These are phyloP conservation scores for Sordariomycetes sp. DNA, from an alignment of 2,329 filamentous ascomycete genomes.

Conservation along the genomic window DNA sequence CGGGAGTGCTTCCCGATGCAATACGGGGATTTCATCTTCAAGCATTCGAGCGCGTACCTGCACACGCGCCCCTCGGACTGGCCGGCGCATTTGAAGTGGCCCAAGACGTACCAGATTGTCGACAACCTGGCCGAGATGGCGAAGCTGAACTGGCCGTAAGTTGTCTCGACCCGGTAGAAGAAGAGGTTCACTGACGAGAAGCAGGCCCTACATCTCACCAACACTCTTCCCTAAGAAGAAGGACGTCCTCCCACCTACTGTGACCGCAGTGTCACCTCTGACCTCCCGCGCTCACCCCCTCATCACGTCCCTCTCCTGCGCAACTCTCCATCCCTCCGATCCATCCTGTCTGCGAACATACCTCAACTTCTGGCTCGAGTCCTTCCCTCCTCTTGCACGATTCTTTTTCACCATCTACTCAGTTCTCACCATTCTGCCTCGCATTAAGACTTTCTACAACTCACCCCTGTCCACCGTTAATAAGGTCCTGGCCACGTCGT, in stretches of 20 bases:
- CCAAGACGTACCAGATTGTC: constrained; percentile 63
- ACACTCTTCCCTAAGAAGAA: constrained; percentile 72
- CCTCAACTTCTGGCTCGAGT: constrained; percentile 75
- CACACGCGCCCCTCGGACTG: constrained; percentile 62
- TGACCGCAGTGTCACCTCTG: constrained; percentile 65
- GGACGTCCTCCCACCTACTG: constrained; percentile 52
- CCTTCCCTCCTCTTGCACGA: constrained; percentile 70
- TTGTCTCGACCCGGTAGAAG: constrained; percentile 10
- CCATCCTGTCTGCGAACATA: constrained; percentile 85
- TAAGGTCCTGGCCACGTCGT: constrained; percentile 54
- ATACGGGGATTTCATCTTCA: constrained; percentile 48
- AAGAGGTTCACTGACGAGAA: constrained; percentile 4
- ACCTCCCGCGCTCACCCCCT: constrained; percentile 80
- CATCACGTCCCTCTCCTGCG: constrained; percentile 79
- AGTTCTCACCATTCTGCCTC: constrained; percentile 56
- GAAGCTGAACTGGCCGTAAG: constrained; percentile 72
- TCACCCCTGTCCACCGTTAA: constrained; percentile 61
- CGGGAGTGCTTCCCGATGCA: constrained; percentile 60
- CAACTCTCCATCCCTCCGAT: constrained; percentile 76
- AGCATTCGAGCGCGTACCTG: constrained; percentile 70
- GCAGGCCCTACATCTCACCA: constrained; percentile 68
- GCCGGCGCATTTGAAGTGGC: constrained; percentile 63
- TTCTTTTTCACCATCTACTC: constrained; percentile 70
- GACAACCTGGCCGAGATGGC: constrained; percentile 78
- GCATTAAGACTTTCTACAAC: constrained; percentile 58